Percentiles rank a stretch among this genome's conserved stretches.
phyloP scores from a whole-genome alignment of 305 asterid genomes.

The Solanum chacoense region DNA sequence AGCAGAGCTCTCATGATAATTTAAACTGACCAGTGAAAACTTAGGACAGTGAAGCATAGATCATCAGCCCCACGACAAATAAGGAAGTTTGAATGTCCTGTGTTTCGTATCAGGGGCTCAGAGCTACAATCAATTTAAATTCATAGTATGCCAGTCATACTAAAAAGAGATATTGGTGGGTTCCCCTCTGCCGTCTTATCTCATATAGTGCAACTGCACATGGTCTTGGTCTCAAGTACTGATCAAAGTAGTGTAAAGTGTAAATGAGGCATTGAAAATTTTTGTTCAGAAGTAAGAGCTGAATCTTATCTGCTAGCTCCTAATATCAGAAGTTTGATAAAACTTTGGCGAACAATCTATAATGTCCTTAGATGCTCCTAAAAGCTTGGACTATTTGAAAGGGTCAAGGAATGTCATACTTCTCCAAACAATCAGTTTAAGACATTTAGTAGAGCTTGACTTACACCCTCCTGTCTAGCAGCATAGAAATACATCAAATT shows the following conservation, averaged over 20 bases:
- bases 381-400: not conserved
- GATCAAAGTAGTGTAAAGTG: not conserved
- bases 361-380: not conserved
- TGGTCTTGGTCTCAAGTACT: not conserved
- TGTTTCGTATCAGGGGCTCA: not conserved
- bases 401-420: not conserved
- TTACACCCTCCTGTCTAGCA: not conserved
- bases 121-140: not conserved
- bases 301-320: not conserved
- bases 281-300: not conserved
- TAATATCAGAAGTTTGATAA: not conserved
- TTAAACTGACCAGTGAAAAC: not conserved
- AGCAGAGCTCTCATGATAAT: not conserved
- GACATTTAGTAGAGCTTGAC: not conserved
- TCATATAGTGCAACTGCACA: not conserved
- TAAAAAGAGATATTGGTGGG: not conserved
- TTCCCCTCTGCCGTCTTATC: not conserved
- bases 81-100: not conserved
- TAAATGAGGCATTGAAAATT: not conserved
- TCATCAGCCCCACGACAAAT: not conserved
- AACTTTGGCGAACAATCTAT: not conserved
- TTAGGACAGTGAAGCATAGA: not conserved
- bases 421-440: not conserved
- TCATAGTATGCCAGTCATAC: not conserved
- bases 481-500: too few relatives aligned